Conservation (phyloP, 106 monocot species). For the Phalaenopsis aphrodite region DNA sequence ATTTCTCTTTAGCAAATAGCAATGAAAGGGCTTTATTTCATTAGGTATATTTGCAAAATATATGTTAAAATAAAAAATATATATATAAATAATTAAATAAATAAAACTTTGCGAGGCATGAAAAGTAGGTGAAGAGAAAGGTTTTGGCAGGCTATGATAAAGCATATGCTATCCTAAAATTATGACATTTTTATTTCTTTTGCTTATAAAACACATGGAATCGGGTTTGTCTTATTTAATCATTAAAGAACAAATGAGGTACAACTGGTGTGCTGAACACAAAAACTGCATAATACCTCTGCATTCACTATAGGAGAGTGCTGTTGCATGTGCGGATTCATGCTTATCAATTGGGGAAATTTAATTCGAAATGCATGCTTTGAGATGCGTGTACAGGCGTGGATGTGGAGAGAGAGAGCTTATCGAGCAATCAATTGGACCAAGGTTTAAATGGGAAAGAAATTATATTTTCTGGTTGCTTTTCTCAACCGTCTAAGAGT, state of each 20-base stretch:
- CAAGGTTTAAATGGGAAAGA: too few species aligned
- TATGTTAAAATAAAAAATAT: too few species aligned
- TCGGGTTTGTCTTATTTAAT: slow-evolving; percentile 1
- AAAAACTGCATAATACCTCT: neutral
- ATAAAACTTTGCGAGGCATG: too few species aligned
- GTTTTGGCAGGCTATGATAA: neutral
- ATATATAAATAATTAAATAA: too few species aligned
- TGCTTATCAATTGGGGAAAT: neutral
- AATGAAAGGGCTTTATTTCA: too few species aligned
- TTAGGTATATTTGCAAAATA: too few species aligned
- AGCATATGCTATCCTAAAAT: neutral
- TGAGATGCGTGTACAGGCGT: neutral
- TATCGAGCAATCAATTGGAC: too few species aligned
- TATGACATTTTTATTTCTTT: slow-evolving; percentile 3
- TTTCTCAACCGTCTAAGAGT: too few species aligned
- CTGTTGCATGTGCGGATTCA: neutral
- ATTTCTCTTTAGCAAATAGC: neutral
- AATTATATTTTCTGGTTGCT: too few species aligned
- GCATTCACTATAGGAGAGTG: neutral
- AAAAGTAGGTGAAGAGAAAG: neutral
- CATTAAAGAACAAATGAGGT: slow-evolving; percentile 2
- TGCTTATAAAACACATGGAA: neutral
- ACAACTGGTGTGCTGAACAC: neutral
- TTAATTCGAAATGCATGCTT: neutral
- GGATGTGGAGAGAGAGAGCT: neutral